phyloP scores from a whole-genome alignment of 495 filamentous ascomycete genomes.

The Penicillium flavigenum region DNA sequence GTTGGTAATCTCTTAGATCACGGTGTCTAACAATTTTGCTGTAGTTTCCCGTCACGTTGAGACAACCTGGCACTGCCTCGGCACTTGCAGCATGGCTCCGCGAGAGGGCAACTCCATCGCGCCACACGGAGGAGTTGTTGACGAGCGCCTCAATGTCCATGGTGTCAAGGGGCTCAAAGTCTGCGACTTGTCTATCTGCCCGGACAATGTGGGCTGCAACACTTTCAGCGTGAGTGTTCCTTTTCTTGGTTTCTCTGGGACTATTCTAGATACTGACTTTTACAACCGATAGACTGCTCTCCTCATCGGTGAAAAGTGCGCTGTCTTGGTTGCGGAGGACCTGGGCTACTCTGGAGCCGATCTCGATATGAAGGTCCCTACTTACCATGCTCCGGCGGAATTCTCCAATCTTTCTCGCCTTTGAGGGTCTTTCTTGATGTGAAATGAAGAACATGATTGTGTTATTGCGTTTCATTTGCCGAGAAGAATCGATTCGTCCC shows the following conservation, averaged over 20 bases:
- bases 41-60: constrained; percentile 62
- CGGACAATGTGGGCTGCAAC: constrained; percentile 81
- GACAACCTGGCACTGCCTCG: constrained; percentile 71
- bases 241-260: constrained; percentile 1
- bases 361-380: constrained; percentile 72
- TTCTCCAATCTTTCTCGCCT: constrained; percentile 27
- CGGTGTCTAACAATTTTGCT: background rate
- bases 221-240: constrained; percentile 53
- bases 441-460: background rate
- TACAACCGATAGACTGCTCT: constrained; percentile 59
- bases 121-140: constrained; percentile 71
- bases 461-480: background rate
- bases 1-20: background rate
- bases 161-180: constrained; percentile 80
- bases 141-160: constrained; percentile 77
- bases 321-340: constrained; percentile 69
- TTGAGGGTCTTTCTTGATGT: constrained; percentile 3
- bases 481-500: background rate
- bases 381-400: constrained; percentile 60
- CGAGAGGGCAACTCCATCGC: constrained; percentile 75
- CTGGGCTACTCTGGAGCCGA: constrained; percentile 71
- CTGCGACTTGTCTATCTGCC: constrained; percentile 76
- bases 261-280: background rate
- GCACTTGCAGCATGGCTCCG: constrained; percentile 81
- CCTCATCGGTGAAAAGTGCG: constrained; percentile 81